Percentiles rank a stretch among this genome's conserved stretches.
phyloP scores from a whole-genome alignment of 768 basidiomycete species.

The Russula virescens region DNA sequence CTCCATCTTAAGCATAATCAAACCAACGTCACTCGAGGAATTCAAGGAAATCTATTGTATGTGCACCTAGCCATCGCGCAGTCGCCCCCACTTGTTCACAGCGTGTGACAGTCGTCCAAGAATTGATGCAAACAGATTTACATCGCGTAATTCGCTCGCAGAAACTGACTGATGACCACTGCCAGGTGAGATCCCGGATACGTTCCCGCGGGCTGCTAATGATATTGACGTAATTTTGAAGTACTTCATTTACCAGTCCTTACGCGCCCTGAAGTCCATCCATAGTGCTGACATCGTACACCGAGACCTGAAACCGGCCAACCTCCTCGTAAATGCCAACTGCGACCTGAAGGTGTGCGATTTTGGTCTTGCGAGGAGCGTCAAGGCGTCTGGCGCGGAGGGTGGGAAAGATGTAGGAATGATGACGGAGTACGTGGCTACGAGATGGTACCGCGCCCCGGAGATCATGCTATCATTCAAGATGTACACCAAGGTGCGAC shows the following conservation, averaged over 20 bases:
- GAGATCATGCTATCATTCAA: conserved; percentile 96
- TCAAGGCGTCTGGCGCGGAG: conserved; percentile 46
- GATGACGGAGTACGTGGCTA: conserved; percentile 86
- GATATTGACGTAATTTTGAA: conserved; percentile 30
- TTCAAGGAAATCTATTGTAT: conserved; percentile 87
- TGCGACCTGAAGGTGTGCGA: conserved; percentile 89
- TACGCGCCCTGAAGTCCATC: conserved; percentile 83
- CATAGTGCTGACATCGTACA: conserved; percentile 82
- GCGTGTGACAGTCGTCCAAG: conserved; percentile 58
- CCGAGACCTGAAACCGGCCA: conserved; percentile 80
- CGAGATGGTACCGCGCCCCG: conserved; percentile 89
- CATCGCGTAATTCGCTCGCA: conserved; percentile 91
- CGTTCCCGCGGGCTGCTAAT: background rate
- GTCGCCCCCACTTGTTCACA: background rate
- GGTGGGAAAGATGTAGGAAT: conserved; percentile 58
- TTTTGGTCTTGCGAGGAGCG: conserved; percentile 74
- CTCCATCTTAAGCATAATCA: conserved; percentile 86
- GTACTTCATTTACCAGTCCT: conserved; percentile 81
- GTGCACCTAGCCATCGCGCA: conserved; percentile 24
- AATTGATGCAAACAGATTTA: conserved; percentile 86
- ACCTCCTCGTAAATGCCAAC: conserved; percentile 82
- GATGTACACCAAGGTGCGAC: conserved; percentile 66
- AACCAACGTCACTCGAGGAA: conserved; percentile 62
- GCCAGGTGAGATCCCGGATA: conserved; percentile 46
- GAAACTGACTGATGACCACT: conserved; percentile 85